Evolutionary conservation across 2,329 filamentous ascomycete species (phyloP).

Genomic region (Chrysosporium keratinophilum): DNA sequence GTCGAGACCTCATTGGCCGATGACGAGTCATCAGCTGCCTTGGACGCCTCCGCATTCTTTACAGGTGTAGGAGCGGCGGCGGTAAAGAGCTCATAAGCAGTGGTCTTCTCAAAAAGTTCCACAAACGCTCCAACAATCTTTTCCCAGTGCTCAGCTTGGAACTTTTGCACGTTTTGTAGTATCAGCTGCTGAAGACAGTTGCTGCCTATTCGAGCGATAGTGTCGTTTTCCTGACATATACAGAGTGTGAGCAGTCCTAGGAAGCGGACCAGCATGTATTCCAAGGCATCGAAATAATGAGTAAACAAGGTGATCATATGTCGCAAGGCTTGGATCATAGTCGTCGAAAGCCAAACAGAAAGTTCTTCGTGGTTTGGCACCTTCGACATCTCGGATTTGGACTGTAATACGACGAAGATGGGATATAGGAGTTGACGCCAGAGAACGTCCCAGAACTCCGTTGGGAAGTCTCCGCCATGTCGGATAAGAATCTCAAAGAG

Average conservation of each 20-base stretch:
- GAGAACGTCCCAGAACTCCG: conserved; percentile 95
- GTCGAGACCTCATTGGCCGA: conserved; percentile 19
- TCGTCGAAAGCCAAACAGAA: conserved; percentile 96
- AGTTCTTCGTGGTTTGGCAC: conserved; percentile 92
- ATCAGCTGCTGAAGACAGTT: conserved; percentile 97
- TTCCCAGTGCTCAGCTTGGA: conserved; percentile 75
- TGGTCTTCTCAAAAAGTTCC: conserved; percentile 87
- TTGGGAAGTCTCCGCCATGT: conserved; percentile 82
- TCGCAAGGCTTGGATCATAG: conserved; percentile 94
- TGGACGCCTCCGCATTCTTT: conserved; percentile 21
- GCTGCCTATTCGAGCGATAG: conserved; percentile 92
- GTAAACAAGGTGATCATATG: conserved; percentile 99
- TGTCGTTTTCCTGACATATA: conserved; percentile 98
- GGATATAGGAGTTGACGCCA: conserved; percentile 96
- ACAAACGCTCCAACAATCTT: conserved; percentile 95
- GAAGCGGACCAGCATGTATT: conserved; percentile 98
- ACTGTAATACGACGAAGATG: conserved; percentile 96
- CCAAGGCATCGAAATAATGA: conserved; percentile 90
- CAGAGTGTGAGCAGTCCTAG: conserved; percentile 87
- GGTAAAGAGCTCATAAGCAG: conserved; percentile 88
- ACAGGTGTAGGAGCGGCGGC: conserved; percentile 50
- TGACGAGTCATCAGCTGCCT: conserved; percentile 20
- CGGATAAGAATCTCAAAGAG: conserved; percentile 88
- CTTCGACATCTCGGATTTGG: conserved; percentile 91
- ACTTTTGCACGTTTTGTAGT: conserved; percentile 89